These are phyloP conservation scores for Fusarium nygamai DNA, from an alignment of 2,329 filamentous ascomycete species.

Conservation along the genomic window DNA sequence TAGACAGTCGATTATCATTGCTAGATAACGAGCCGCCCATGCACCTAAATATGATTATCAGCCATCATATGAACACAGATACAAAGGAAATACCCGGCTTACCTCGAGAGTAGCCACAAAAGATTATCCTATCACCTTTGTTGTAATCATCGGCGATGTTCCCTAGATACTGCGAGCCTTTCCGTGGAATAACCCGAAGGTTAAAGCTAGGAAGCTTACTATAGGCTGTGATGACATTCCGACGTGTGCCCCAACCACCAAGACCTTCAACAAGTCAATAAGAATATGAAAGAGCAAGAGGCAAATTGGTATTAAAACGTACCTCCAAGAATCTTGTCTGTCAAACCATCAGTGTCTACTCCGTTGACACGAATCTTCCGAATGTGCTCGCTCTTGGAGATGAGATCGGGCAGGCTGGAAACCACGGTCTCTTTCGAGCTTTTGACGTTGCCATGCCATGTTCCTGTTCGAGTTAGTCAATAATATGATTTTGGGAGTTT, in stretches of 20 bases:
- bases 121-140: neutral
- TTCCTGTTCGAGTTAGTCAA: neutral
- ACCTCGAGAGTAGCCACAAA: neutral
- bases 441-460: neutral
- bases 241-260: neutral
- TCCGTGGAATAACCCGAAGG: neutral
- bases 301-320: rapidly evolving
- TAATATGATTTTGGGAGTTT: rapidly evolving
- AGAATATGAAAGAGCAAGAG: no score
- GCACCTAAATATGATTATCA: rapidly evolving
- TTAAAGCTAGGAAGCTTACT: neutral
- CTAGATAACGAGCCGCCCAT: neutral
- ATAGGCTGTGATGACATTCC: neutral
- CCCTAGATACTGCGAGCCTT: rapidly evolving
- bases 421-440: neutral
- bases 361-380: neutral
- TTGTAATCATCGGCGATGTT: neutral
- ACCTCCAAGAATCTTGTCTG: neutral
- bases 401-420: neutral
- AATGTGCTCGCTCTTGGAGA: rapidly evolving
- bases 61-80: rapidly evolving
- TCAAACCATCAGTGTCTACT: rapidly evolving
- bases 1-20: neutral
- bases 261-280: neutral
- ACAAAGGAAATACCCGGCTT: rapidly evolving